A percentile compares a stretch with the other conserved stretches of the same genome.
phyloP scores from a whole-genome alignment of 495 filamentous ascomycete genomes.

The Aspergillus incahuasiensis region DNA sequence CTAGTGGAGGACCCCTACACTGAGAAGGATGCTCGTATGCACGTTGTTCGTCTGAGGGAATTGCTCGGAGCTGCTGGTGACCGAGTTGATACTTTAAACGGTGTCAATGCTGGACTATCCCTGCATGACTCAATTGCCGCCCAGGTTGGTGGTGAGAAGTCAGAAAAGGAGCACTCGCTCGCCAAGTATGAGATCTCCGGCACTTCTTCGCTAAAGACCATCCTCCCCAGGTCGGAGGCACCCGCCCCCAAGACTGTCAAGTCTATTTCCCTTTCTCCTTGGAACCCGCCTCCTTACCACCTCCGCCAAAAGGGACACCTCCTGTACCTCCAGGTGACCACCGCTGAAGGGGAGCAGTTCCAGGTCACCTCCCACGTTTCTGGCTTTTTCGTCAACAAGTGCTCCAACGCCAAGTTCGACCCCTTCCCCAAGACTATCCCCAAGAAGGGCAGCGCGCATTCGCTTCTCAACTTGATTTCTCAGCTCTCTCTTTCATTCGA shows the following conservation, averaged over 20 bases:
- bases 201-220: conserved; percentile 58
- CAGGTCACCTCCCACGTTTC: conserved; percentile 91
- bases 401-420: conserved; percentile 85
- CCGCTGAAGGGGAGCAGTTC: conserved; percentile 86
- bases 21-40: conserved; percentile 95
- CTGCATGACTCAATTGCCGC: conserved; percentile 73
- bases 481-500: conserved; percentile 80
- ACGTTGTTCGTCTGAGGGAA: conserved; percentile 84
- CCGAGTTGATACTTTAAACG: conserved; percentile 81
- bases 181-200: conserved; percentile 72
- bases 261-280: conserved; percentile 78
- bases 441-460: conserved; percentile 73
- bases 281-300: conserved; percentile 94
- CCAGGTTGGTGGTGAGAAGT: conserved; percentile 34
- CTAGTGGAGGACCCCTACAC: conserved; percentile 96
- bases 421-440: conserved; percentile 67
- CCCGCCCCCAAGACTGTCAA: conserved; percentile 83
- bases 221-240: conserved; percentile 61
- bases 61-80: conserved; percentile 88
- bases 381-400: conserved; percentile 96
- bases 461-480: conserved; percentile 73
- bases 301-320: conserved; percentile 89
- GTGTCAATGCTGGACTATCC: conserved; percentile 79
- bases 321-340: conserved; percentile 82
- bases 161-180: conserved; percentile 53